phyloP scores from a whole-genome alignment of 805 yeast species.

The Ogataea methanolica region DNA sequence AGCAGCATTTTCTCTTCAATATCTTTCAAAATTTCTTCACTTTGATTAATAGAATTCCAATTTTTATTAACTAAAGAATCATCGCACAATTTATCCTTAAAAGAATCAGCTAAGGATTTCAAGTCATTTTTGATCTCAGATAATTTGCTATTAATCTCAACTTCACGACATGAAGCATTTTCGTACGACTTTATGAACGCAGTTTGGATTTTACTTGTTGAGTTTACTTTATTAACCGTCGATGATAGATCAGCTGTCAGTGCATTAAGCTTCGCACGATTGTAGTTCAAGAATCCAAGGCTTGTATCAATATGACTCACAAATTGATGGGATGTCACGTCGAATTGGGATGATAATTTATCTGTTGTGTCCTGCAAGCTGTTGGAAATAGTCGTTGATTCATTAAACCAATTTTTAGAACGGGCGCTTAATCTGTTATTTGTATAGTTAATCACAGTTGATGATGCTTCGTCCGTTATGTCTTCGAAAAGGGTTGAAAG shows the following conservation, averaged over 20 bases:
- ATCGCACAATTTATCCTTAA: too few relatives aligned
- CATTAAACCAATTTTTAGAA: slow-evolving; percentile 5
- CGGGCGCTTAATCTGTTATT: slow-evolving; percentile 5
- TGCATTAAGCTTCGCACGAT: slow-evolving; percentile 8
- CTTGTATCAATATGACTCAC: slow-evolving; percentile 10
- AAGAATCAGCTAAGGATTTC: too few relatives aligned
- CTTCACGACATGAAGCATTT: too few relatives aligned
- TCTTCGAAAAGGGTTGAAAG: slow-evolving; percentile 5
- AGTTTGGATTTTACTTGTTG: slow-evolving; percentile 1
- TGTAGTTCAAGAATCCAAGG: slow-evolving; percentile 12
- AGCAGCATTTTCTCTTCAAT: too few relatives aligned
- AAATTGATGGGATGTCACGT: slow-evolving; percentile 2
- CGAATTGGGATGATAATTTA: not conserved
- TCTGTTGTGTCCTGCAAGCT: not conserved
- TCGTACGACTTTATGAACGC: slow-evolving; percentile 4
- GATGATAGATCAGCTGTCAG: not conserved
- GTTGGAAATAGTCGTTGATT: not conserved
- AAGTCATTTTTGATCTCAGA: too few relatives aligned
- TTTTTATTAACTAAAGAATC: too few relatives aligned
- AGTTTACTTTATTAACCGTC: not conserved
- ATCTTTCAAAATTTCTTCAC: too few relatives aligned
- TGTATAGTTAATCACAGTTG: slow-evolving; percentile 5
- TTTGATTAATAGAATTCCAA: too few relatives aligned
- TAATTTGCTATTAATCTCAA: too few relatives aligned
- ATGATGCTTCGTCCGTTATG: slow-evolving; percentile 7